Percentiles rank a stretch among this genome's conserved stretches.
Evolutionary conservation across 306 rosid species (phyloP).

Genomic region (Cucumis hystrix): DNA sequence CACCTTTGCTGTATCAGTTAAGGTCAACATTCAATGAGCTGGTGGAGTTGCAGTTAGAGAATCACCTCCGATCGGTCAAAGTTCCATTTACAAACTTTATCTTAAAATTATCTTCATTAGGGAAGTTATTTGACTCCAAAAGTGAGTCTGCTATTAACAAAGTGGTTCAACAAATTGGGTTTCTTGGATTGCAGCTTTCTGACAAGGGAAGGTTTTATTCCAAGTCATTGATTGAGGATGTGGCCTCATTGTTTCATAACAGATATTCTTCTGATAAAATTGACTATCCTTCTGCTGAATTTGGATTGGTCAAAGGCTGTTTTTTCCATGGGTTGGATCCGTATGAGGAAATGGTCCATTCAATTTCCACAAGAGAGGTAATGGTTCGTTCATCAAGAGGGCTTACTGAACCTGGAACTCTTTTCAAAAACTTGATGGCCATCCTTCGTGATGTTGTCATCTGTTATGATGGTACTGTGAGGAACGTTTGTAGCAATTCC

Average conservation of each 20-base stretch:
- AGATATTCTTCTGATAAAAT: conserved; percentile 38
- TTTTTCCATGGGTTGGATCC: conserved; percentile 84
- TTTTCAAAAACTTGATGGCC: conserved; percentile 90
- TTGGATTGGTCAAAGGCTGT: conserved; percentile 62
- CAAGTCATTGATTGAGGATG: conserved; percentile 69
- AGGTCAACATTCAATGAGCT: conserved; percentile 56
- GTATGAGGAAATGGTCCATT: conserved; percentile 79
- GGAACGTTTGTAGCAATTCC: conserved; percentile 81
- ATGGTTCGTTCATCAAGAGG: conserved; percentile 89
- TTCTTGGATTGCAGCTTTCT: conserved; percentile 70
- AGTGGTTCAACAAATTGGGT: conserved; percentile 79
- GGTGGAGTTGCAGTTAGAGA: conserved; percentile 66
- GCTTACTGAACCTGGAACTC: conserved; percentile 85
- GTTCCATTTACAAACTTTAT: conserved; percentile 37
- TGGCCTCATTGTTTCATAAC: conserved; percentile 33
- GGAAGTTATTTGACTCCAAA: conserved; percentile 58
- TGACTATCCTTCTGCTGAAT: conserved; percentile 74
- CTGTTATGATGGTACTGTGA: conserved; percentile 84
- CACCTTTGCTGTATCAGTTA: conserved; percentile 47
- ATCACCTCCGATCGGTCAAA: conserved; percentile 34
- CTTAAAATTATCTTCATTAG: conserved; percentile 46
- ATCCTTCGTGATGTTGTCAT: conserved; percentile 83
- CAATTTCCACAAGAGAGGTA: conserved; percentile 74
- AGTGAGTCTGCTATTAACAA: conserved; percentile 68
- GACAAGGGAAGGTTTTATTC: conserved; percentile 74